A percentile compares a stretch with the other conserved stretches of the same genome.
Conservation (phyloP, 1,284 basidiomycete species). For the Paramarasmius palmivorus region DNA sequence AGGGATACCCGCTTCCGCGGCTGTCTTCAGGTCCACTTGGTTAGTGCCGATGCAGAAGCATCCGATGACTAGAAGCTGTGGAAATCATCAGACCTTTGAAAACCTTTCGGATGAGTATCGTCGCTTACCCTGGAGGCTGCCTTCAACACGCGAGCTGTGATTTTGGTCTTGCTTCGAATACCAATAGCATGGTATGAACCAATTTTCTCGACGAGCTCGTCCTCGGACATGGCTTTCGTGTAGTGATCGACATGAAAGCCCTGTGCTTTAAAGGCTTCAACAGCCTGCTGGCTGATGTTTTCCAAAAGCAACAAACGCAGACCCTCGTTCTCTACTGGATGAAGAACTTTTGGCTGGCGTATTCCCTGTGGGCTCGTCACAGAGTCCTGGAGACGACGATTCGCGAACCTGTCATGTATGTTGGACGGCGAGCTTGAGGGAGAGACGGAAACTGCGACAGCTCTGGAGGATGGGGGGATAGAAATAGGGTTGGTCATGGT, state of each 20-base stretch:
- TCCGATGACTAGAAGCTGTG: conserved; percentile 90
- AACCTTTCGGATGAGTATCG: conserved; percentile 6
- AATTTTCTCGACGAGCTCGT: conserved; percentile 89
- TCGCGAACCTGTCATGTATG: conserved; percentile 46
- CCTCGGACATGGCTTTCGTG: conserved; percentile 86
- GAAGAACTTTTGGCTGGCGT: conserved; percentile 66
- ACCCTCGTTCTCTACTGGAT: conserved; percentile 77
- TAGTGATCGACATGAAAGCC: conserved; percentile 95
- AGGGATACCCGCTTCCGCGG: conserved; percentile 88
- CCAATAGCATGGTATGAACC: conserved; percentile 92
- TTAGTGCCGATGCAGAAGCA: conserved; percentile 99
- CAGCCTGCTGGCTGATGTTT: conserved; percentile 94
- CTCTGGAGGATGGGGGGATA: conserved; percentile 36
- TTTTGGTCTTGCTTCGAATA: conserved; percentile 97
- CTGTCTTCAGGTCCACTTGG: conserved; percentile 90
- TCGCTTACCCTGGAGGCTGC: conserved; percentile 78
- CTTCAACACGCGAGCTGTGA: conserved; percentile 88
- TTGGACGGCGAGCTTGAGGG: conserved; percentile 32
- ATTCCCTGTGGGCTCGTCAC: conserved; percentile 27
- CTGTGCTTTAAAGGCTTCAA: conserved; percentile 77
- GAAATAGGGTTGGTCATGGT: conserved; percentile 34
- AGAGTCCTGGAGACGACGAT: conserved; percentile 23
- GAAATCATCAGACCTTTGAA: conserved; percentile 5
- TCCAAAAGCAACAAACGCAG: conserved; percentile 85
- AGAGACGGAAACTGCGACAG: conserved; percentile 50